Evolutionary conservation across 257 asterid genomes (phyloP).

Genomic region (Solanum megistacrolobum): DNA sequence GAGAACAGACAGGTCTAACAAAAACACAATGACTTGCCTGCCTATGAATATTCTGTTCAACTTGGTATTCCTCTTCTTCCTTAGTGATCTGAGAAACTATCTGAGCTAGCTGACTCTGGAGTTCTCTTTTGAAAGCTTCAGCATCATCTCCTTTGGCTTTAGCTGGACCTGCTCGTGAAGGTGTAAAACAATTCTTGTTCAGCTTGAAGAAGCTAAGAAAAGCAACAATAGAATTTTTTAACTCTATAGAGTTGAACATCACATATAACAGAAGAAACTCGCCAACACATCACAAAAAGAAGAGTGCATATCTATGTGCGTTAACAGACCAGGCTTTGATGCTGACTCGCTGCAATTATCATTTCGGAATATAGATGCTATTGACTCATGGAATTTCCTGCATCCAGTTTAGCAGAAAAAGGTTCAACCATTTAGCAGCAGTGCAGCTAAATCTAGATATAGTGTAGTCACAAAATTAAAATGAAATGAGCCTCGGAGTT

Average conservation of each 20-base stretch:
- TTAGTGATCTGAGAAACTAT: constrained; percentile 23
- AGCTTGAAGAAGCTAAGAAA: neutral
- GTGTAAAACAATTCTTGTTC: neutral
- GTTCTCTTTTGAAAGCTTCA: constrained; percentile 16
- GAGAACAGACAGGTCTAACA: neutral
- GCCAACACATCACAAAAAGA: neutral
- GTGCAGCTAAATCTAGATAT: neutral
- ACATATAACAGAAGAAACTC: neutral
- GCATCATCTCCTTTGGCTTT: constrained; percentile 17
- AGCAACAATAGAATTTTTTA: neutral
- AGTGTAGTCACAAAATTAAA: neutral
- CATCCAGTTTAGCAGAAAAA: constrained; percentile 3
- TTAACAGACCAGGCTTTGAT: constrained; percentile 28
- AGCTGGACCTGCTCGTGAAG: constrained; percentile 22
- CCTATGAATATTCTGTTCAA: constrained; percentile 36
- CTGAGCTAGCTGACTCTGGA: constrained; percentile 38
- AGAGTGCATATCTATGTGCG: neutral
- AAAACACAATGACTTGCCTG: constrained; percentile 33
- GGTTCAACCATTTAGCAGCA: neutral
- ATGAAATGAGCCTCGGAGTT: neutral
- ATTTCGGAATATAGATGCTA: constrained; percentile 15
- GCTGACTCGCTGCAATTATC: constrained; percentile 21
- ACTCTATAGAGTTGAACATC: neutral
- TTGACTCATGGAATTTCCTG: constrained; percentile 58
- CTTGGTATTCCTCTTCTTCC: constrained; percentile 32